A percentile compares a stretch with the other conserved stretches of the same genome.
Evolutionary conservation across 306 rosid genomes (phyloP).

Genomic region (Citrullus amarus): DNA sequence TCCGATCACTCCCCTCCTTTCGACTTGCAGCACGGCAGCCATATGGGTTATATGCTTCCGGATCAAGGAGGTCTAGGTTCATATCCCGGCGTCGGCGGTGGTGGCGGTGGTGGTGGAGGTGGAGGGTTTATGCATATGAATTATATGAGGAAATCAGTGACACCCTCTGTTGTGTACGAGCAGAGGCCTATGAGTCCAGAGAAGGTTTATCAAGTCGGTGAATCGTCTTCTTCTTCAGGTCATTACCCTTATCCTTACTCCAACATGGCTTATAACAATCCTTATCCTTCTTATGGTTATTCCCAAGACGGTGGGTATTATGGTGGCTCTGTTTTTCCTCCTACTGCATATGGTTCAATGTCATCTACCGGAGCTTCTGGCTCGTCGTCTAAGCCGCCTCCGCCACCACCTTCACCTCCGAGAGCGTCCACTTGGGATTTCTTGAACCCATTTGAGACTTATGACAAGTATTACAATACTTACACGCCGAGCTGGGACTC

Average conservation of each 20-base stretch:
- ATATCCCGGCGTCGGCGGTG: conserved; percentile 11
- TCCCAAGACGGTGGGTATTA: conserved; percentile 32
- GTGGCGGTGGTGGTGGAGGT: background rate
- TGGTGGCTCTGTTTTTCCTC: conserved; percentile 23
- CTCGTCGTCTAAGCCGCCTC: conserved; percentile 44
- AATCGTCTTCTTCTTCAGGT: conserved; percentile 48
- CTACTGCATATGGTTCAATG: conserved; percentile 21
- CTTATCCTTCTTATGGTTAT: conserved; percentile 20
- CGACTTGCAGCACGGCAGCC: conserved; percentile 19
- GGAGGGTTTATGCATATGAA: conserved; percentile 43
- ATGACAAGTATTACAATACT: conserved; percentile 33
- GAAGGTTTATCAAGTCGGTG: conserved; percentile 40
- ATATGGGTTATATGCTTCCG: conserved; percentile 14
- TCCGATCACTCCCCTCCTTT: conserved; percentile 56
- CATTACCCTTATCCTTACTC: conserved; percentile 11
- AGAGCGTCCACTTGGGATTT: conserved; percentile 63
- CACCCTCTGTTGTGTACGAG: conserved; percentile 56
- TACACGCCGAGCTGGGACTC: conserved; percentile 68
- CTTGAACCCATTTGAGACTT: conserved; percentile 45
- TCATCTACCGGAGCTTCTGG: conserved; percentile 17
- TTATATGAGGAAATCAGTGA: conserved; percentile 48
- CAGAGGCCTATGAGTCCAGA: conserved; percentile 42
- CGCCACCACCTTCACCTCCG: conserved; percentile 88
- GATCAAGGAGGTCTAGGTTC: conserved; percentile 17
- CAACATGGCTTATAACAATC: conserved; percentile 13